Evolutionary conservation across 176 grass and related monocot species (phyloP).

Genomic region (Metroxylon sagu): DNA sequence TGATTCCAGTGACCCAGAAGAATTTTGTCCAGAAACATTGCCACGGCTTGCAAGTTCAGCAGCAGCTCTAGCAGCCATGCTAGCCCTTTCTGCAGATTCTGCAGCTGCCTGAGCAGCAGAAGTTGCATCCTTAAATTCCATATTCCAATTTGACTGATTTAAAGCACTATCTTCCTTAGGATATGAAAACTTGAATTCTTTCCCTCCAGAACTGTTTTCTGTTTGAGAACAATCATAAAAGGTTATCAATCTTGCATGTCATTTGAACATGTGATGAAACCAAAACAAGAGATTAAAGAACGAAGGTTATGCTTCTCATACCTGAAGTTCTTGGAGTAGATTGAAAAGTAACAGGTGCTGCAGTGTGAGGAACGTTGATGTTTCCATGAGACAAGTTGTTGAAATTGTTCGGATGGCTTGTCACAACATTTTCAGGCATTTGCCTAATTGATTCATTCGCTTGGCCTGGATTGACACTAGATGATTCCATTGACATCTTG

Average conservation of each 20-base stretch:
- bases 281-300: too few relatives aligned
- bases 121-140: conserved; percentile 7
- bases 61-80: conserved; percentile 12
- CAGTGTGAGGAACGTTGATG: conserved; percentile 9
- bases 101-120: conserved; percentile 7
- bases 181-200: not conserved
- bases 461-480: conserved; percentile 11
- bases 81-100: conserved; percentile 10
- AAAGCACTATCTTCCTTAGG: not conserved
- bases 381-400: not conserved
- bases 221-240: not conserved
- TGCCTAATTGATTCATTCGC: conserved; percentile 15
- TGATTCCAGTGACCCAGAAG: not conserved
- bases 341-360: conserved; percentile 23
- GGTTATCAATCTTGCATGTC: not conserved
- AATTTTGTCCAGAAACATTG: not conserved
- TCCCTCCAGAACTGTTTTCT: not conserved
- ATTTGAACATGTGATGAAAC: too few relatives aligned
- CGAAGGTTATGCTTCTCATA: not conserved
- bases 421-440: conserved; percentile 9
- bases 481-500: conserved; percentile 18
- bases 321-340: conserved; percentile 12
- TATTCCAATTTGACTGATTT: not conserved
- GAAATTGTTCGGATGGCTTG: not conserved
- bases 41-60: conserved; percentile 3